Percentiles rank a stretch among this genome's conserved stretches.
Conservation (phyloP, 352 stramenopile genomes). For the Pythium aquatile region DNA sequence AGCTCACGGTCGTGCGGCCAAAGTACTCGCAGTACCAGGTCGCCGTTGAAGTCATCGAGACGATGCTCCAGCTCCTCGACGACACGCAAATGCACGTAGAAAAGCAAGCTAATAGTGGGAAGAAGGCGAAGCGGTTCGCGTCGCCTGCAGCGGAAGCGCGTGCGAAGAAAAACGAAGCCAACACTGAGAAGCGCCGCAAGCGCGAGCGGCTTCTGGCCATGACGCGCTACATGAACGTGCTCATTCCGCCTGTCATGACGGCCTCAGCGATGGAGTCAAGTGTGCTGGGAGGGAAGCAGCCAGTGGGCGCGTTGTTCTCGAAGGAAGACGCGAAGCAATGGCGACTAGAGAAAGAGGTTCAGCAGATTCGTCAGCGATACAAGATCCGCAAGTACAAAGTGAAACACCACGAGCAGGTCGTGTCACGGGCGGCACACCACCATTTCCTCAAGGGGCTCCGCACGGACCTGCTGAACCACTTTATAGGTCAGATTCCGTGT, state of each 20-base stretch:
- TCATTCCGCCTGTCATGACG: slow-evolving; percentile 30
- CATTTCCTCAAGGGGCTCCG: slow-evolving; percentile 51
- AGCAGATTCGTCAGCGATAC: slow-evolving; percentile 42
- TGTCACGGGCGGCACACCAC: slow-evolving; percentile 36
- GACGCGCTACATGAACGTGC: slow-evolving; percentile 41
- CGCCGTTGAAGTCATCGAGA: slow-evolving; percentile 48
- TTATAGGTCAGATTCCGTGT: slow-evolving; percentile 48
- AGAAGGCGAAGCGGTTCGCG: slow-evolving; percentile 43
- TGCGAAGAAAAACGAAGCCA: slow-evolving; percentile 44
- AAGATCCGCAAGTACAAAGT: slow-evolving; percentile 33
- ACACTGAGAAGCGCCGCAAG: slow-evolving; percentile 41
- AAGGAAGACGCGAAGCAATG: slow-evolving; percentile 46
- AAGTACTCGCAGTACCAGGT: slow-evolving; percentile 38
- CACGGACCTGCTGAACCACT: slow-evolving; percentile 40
- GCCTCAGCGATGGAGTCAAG: background rate
- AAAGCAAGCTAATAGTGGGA: background rate
- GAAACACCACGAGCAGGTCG: slow-evolving; percentile 45
- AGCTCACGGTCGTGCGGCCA: slow-evolving; percentile 20
- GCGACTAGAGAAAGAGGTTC: slow-evolving; percentile 42
- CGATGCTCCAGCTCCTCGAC: slow-evolving; percentile 40
- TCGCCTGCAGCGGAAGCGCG: slow-evolving; percentile 48
- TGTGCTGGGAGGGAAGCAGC: slow-evolving; percentile 19
- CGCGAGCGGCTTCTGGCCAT: slow-evolving; percentile 32
- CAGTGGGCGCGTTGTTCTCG: slow-evolving; percentile 49
- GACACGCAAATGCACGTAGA: slow-evolving; percentile 22